A percentile compares a stretch with the other conserved stretches of the same genome.
These are phyloP conservation scores for Mimosa pudica DNA, from an alignment of 306 rosid genomes.

Conservation along the genomic window DNA sequence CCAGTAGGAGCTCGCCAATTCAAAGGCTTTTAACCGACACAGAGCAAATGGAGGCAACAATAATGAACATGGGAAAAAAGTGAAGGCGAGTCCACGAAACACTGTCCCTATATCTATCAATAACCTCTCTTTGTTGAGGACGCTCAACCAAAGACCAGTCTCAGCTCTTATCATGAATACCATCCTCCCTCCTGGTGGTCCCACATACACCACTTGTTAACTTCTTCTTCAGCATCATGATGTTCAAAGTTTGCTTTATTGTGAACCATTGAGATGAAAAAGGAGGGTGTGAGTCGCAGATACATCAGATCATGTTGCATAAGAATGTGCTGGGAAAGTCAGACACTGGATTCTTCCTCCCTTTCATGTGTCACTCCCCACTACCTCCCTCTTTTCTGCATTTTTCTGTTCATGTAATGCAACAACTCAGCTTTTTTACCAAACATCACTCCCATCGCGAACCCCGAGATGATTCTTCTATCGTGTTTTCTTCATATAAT, in stretches of 20 bases:
- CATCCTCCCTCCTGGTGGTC: slow-evolving; percentile 21
- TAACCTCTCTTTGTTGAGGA: background rate
- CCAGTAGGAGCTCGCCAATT: background rate
- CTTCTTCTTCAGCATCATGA: background rate
- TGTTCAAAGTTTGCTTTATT: background rate
- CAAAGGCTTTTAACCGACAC: slow-evolving; percentile 26
- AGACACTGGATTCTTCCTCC: slow-evolving; percentile 67
- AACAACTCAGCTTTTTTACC: background rate
- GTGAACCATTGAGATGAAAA: background rate
- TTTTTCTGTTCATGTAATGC: background rate
- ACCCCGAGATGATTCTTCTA: background rate
- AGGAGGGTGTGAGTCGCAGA: slow-evolving; percentile 15
- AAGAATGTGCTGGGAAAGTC: slow-evolving; percentile 49
- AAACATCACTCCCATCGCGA: background rate
- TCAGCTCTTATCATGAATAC: background rate
- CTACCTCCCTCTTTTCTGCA: background rate
- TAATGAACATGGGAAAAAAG: background rate
- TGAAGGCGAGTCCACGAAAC: background rate
- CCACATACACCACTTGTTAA: slow-evolving; percentile 46
- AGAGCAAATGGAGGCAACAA: background rate
- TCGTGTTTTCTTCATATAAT: background rate
- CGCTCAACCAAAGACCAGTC: background rate
- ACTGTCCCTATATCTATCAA: background rate
- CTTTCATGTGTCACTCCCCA: slow-evolving; percentile 31
- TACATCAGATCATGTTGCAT: slow-evolving; percentile 42